Base-by-base conservation (phyloP, 129 eudicot genomes). In the Pulicaria dysenterica region DNA sequence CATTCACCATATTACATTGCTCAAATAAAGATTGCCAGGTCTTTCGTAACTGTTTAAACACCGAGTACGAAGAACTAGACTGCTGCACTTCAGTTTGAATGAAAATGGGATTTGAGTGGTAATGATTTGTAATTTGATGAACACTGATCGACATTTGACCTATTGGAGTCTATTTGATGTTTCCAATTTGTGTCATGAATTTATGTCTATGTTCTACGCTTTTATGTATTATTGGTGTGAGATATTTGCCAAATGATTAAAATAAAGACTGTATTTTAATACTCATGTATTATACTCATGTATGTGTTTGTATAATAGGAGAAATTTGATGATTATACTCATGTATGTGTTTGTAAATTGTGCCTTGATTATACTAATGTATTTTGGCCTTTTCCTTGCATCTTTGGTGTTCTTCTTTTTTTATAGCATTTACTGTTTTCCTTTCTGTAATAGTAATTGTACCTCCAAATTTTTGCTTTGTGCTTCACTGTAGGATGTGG, bases 201-300 rank as follows among this genome's bases (percentile, higher is more conserved):
- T 47, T 46, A 34, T 57, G 44, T 57, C 73, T 38, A 15, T 59
- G 9, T 74, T 50, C 38, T 56, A 45, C 48, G 56, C 11, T 58
- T 58, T 56, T 63, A 94, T 97, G 96, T 82, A 13, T 83, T 94
- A 69, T 77, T 94, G 83, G 97, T 90, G 75, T 83, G 97, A 36
- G 98, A 94, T 86, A 90, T 94, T 80, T 97, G 98, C 56, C 98
- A 97, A n/a, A 87, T 77, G 90, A 94, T 94, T 68, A 90, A 96
- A 17, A 76, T 94, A 74, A 94, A 94, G 88, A 90, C 90, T 65
- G 98, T 94, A n/a, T n/a, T n/a, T n/a, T n/a, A n/a, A n/a, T n/a
- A n/a, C n/a, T n/a, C n/a, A n/a, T n/a, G n/a, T n/a, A n/a, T n/a
- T n/a, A n/a, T n/a, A n/a, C n/a, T n/a, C n/a, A n/a, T n/a, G n/a